Conservation (phyloP, 495 filamentous ascomycete genomes). For the Cladorrhinum samala region DNA sequence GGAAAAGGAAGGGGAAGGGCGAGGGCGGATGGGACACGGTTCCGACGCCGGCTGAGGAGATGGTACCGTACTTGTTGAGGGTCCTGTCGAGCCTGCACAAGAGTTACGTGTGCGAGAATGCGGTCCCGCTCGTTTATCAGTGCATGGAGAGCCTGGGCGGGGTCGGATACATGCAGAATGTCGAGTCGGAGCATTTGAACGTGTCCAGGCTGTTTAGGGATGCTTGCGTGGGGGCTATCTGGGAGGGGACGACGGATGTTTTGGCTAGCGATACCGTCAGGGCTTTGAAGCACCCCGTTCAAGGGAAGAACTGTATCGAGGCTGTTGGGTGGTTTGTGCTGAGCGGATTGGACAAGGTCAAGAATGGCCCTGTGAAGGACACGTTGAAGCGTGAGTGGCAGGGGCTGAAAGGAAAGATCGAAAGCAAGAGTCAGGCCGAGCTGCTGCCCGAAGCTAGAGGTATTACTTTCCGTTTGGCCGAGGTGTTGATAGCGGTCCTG, state of each 20-base stretch:
- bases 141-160: constrained; percentile 69
- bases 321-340: constrained; percentile 35
- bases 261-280: constrained; percentile 56
- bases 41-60: constrained; percentile 4
- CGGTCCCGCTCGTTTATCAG: constrained; percentile 49
- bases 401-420: constrained; percentile 15
- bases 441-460: constrained; percentile 30
- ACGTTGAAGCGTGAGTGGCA: constrained; percentile 19
- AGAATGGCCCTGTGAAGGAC: neutral
- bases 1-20: neutral
- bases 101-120: constrained; percentile 50
- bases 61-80: constrained; percentile 46
- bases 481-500: constrained; percentile 31
- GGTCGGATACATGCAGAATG: constrained; percentile 66
- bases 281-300: constrained; percentile 44
- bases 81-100: constrained; percentile 62
- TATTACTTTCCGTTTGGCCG: constrained; percentile 27
- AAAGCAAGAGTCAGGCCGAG: constrained; percentile 14
- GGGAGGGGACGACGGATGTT: constrained; percentile 71
- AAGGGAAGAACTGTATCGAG: constrained; percentile 32
- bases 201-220: constrained; percentile 61
- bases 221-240: constrained; percentile 59
- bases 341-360: neutral
- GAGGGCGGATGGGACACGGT: neutral
- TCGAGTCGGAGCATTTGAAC: constrained; percentile 54